phyloP scores from a whole-genome alignment of 2,329 filamentous ascomycete species.

The Fusarium sp. region DNA sequence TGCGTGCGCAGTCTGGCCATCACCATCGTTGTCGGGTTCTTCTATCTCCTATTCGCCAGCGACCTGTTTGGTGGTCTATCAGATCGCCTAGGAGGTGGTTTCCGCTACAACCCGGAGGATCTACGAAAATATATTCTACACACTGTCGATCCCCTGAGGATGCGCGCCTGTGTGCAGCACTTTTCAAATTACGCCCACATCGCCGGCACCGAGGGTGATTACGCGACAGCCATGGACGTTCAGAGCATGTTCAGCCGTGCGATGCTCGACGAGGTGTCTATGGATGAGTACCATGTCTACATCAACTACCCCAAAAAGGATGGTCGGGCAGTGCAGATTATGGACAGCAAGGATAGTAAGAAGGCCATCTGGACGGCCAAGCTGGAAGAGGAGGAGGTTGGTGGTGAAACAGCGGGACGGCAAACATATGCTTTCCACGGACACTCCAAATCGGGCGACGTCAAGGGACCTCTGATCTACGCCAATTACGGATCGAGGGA shows the following conservation, averaged over 20 bases:
- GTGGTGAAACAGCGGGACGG: slow-evolving; percentile 70
- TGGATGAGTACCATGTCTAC: slow-evolving; percentile 89
- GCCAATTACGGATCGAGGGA: slow-evolving; percentile 90
- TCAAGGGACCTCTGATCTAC: slow-evolving; percentile 88
- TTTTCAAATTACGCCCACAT: slow-evolving; percentile 89
- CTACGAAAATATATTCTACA: slow-evolving; percentile 81
- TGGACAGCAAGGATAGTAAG: slow-evolving; percentile 70
- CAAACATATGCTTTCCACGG: slow-evolving; percentile 89
- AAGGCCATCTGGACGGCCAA: slow-evolving; percentile 80
- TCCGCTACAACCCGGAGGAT: slow-evolving; percentile 83
- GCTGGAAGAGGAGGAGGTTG: slow-evolving; percentile 82
- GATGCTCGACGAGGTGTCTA: slow-evolving; percentile 78
- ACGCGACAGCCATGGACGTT: slow-evolving; percentile 85
- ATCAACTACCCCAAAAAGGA: slow-evolving; percentile 87
- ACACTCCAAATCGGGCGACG: slow-evolving; percentile 87
- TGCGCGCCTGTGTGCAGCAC: slow-evolving; percentile 79
- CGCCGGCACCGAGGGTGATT: slow-evolving; percentile 94
- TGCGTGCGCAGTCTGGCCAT: slow-evolving; percentile 80
- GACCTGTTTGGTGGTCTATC: slow-evolving; percentile 80
- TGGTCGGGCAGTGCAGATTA: slow-evolving; percentile 84
- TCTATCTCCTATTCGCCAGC: slow-evolving; percentile 88
- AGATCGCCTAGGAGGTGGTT: slow-evolving; percentile 72
- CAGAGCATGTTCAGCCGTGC: slow-evolving; percentile 79
- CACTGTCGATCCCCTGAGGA: slow-evolving; percentile 75
- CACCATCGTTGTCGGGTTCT: slow-evolving; percentile 78